Percentiles rank a stretch among this genome's conserved stretches.
Conservation (phyloP, 225 moss, liverwort and hornwort genomes). For the Rhytidiadelphus loreus region DNA sequence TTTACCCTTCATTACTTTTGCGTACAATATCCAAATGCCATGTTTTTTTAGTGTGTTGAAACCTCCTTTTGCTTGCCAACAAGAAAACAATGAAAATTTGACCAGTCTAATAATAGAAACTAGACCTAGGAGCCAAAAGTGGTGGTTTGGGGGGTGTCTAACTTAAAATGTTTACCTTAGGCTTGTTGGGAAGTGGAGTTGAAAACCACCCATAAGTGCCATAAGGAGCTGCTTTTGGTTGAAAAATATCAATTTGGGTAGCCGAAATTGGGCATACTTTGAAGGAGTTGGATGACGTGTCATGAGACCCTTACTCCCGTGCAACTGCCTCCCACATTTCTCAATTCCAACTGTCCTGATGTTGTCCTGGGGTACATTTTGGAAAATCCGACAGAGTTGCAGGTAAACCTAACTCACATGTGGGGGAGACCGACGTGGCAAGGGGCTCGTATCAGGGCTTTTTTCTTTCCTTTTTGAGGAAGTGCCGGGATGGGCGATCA, state of each 20-base stretch:
- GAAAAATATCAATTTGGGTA: background rate
- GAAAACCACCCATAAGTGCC: background rate
- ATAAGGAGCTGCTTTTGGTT: background rate
- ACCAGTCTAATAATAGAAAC: rapidly evolving
- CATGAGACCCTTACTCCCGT: background rate
- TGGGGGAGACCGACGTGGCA: background rate
- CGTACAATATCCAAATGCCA: rapidly evolving
- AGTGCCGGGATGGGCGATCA: background rate
- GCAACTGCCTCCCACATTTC: background rate
- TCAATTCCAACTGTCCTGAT: background rate
- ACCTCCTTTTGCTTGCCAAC: too few species aligned
- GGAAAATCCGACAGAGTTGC: background rate
- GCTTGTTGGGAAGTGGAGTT: too few species aligned
- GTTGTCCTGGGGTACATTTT: background rate
- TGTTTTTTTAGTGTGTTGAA: rapidly evolving
- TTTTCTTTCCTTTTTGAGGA: background rate
- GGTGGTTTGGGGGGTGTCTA: background rate
- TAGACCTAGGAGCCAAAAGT: rapidly evolving
- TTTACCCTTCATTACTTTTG: background rate
- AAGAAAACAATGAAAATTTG: background rate
- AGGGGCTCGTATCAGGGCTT: background rate
- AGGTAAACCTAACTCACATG: too few species aligned
- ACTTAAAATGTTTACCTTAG: too few species aligned
- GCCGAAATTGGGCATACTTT: background rate
- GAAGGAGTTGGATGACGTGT: background rate